Percentiles rank a stretch among this genome's conserved stretches.
Conservation (phyloP, 192 early-diverging fungal genomes). For the Pilaira anomala region DNA sequence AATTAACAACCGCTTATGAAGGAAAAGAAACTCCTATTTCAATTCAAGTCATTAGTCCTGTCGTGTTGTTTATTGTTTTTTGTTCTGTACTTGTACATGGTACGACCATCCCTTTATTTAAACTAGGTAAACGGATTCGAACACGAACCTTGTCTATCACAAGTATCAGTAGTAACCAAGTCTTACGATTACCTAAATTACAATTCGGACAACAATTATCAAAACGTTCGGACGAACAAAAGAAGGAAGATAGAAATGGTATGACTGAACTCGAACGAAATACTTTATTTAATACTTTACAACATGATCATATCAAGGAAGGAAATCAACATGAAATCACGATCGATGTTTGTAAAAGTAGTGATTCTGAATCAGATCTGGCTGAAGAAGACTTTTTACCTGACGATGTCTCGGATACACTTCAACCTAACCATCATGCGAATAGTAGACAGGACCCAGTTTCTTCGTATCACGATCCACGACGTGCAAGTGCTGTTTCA, state of each 20-base stretch:
- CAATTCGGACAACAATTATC: constrained; percentile 28
- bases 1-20: constrained; percentile 23
- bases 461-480: not conserved
- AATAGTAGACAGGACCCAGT: not conserved
- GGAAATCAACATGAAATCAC: not conserved
- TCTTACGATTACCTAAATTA: constrained; percentile 30
- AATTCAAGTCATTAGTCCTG: constrained; percentile 43
- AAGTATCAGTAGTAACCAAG: constrained; percentile 23
- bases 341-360: constrained; percentile 2
- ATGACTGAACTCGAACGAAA: constrained; percentile 27
- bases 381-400: constrained; percentile 11
- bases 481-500: constrained; percentile 8
- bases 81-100: constrained; percentile 82
- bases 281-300: constrained; percentile 29
- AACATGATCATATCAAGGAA: constrained; percentile 6
- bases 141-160: constrained; percentile 36
- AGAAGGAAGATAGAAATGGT: constrained; percentile 1
- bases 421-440: not conserved
- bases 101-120: constrained; percentile 71
- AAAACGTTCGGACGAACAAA: constrained; percentile 19
- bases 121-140: constrained; percentile 50
- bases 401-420: not conserved
- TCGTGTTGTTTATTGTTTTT: constrained; percentile 75
- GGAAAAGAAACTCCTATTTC: constrained; percentile 20
- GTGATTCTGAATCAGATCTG: constrained; percentile 3